Evolutionary conservation across 352 stramenopile genomes (phyloP), one percentile per base, ranked within the genome.

Genomic region (Hyaloperonospora brassicae): DNA sequence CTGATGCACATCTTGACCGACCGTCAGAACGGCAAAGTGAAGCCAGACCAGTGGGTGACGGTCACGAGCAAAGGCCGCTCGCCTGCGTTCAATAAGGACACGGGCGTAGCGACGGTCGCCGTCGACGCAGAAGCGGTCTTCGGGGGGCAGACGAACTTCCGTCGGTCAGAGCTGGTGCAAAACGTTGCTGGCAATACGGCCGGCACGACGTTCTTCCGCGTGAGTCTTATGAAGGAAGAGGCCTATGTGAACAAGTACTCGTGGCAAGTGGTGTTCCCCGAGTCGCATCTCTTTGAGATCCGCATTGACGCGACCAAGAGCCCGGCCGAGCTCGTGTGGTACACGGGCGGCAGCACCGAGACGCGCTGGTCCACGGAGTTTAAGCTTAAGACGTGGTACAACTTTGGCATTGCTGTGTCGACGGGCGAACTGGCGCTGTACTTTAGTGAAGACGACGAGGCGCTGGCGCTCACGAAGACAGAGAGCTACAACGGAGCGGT

Each of bases 131-230:
- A 56, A 24, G 57, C 57, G 4, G 55, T 64, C 5, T 64, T 64
- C 40, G 40, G 52, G 5, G 63, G 55, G 1, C 74, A 87, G 60
- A 70, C 52, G 42, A 83, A 79, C 61, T 86, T 87, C 55, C 71
- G 74, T 42, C 77, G 77, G 44, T 84, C 77, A 2, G 77, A 87
- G 40, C 64, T 87, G 21, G 77, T 87, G 52, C 77, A 86, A 61
- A 65, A 79, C 36, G 52, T 87, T 14, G 59, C 57, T 0, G 60
- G 60, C 30, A 69, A 79, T 40, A 64, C 51, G 4, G 55, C 40
- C 9, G 64, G 64, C 46, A 79, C 68, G 34, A 81, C 69, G 40
- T 84, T 85, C 57, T 87, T 87, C 61, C 77, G 77, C 41, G 64
- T 66, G 50, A 79, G 70, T 47, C 42, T 79, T 39, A 77, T 75